These are phyloP conservation scores for Boletus reticulatus DNA, from an alignment of 768 basidiomycete species.

Conservation along the genomic window DNA sequence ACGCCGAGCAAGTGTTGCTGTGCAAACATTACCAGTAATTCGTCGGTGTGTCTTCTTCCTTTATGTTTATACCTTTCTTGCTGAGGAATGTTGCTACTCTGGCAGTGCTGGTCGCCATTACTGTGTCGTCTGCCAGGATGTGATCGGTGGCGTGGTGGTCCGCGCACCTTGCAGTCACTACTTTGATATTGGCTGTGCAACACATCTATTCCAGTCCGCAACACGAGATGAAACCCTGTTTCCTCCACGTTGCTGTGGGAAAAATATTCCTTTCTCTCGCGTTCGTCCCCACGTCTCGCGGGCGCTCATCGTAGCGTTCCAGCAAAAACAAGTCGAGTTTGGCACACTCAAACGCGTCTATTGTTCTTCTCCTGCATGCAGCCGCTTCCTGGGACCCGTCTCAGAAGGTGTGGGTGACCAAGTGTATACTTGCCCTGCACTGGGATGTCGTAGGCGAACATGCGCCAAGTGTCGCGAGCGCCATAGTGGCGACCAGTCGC, in stretches of 20 bases:
- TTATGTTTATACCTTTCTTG: not conserved
- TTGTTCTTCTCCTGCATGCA: slow-evolving; percentile 35
- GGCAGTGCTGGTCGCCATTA: slow-evolving; percentile 24
- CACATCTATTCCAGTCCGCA: slow-evolving; percentile 34
- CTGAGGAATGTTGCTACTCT: not conserved
- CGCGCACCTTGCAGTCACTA: slow-evolving; percentile 35
- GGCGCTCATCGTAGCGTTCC: slow-evolving; percentile 17
- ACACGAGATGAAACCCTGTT: slow-evolving; percentile 39
- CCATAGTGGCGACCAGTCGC: slow-evolving; percentile 22
- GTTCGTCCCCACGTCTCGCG: slow-evolving; percentile 26
- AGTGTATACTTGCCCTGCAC: slow-evolving; percentile 21
- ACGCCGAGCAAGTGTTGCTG: not conserved
- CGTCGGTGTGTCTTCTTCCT: slow-evolving; percentile 12
- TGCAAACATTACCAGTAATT: not conserved
- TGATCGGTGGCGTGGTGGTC: slow-evolving; percentile 25
- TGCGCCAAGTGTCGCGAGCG: slow-evolving; percentile 27
- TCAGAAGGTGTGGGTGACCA: slow-evolving; percentile 5
- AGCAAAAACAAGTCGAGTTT: slow-evolving; percentile 30
- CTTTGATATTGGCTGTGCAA: slow-evolving; percentile 35
- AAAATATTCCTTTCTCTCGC: slow-evolving; percentile 25
- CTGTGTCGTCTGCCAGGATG: slow-evolving; percentile 37
- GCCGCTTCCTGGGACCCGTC: slow-evolving; percentile 36
- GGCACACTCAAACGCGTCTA: slow-evolving; percentile 37
- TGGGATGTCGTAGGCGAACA: slow-evolving; percentile 18
- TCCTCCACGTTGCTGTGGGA: slow-evolving; percentile 40